These are phyloP conservation scores for Cladosporium oxysporum DNA, from an alignment of 2,329 filamentous ascomycete species.

Conservation along the genomic window DNA sequence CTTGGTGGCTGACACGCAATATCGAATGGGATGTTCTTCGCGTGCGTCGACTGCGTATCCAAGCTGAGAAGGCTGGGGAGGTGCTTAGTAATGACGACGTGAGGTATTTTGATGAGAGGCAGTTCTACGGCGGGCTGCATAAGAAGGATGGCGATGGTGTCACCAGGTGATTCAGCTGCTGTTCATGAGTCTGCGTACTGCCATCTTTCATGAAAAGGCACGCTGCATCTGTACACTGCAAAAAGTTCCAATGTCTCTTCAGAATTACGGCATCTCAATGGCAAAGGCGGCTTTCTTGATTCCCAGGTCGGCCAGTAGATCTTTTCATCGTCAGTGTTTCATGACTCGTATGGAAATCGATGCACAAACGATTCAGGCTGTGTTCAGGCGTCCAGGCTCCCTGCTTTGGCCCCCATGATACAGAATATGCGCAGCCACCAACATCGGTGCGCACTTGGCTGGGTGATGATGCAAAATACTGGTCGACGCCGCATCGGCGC, in stretches of 20 bases:
- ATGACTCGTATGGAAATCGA: neutral
- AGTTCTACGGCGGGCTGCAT: conserved; percentile 13
- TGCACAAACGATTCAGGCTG: neutral
- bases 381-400: neutral
- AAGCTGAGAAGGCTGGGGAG: conserved; percentile 22
- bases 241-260: neutral
- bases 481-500: neutral
- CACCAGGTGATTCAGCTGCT: neutral
- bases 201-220: neutral
- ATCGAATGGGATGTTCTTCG: conserved; percentile 44
- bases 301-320: neutral
- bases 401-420: neutral
- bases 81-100: conserved; percentile 24
- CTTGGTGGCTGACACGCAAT: conserved; percentile 46
- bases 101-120: conserved; percentile 18
- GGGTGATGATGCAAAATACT: neutral
- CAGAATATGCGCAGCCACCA: neutral
- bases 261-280: neutral
- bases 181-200: neutral
- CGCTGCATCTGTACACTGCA: neutral
- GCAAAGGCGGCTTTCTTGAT: neutral
- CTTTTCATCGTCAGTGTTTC: neutral
- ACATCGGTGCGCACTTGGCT: neutral
- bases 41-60: conserved; percentile 21
- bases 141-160: neutral